phyloP scores from a whole-genome alignment of 148 eudicot species.

The Bassia scoparia region DNA sequence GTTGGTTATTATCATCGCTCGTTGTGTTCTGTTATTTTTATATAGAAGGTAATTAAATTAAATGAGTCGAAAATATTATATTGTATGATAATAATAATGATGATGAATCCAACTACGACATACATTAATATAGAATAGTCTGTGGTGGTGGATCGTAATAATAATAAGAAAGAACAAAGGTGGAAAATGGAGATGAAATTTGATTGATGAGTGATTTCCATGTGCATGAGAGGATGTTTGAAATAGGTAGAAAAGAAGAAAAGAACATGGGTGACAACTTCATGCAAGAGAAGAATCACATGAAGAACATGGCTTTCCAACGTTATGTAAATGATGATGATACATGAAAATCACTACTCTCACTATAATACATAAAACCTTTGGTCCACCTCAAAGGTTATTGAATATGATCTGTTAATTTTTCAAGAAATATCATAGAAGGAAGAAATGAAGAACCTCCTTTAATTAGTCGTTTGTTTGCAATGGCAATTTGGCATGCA shows the following conservation, averaged over 20 bases:
- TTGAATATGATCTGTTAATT: not conserved
- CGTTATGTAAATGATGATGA: conserved; percentile 20
- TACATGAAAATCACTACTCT: too few species aligned
- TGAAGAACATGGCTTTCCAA: conserved; percentile 34
- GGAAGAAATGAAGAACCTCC: too few species aligned
- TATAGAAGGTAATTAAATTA: too few species aligned
- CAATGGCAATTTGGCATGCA: not conserved
- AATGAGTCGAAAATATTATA: too few species aligned
- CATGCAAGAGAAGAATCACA: conserved; percentile 16
- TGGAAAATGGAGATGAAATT: too few species aligned
- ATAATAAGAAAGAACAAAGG: not conserved
- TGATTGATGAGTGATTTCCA: conserved; percentile 1
- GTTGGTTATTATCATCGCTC: too few species aligned
- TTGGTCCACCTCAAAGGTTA: conserved; percentile 8
- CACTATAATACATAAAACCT: not conserved
- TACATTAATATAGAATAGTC: too few species aligned
- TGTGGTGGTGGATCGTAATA: not conserved
- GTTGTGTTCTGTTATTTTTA: too few species aligned
- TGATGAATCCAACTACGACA: too few species aligned
- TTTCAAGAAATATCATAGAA: conserved; percentile 2
- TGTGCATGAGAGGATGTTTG: conserved; percentile 4
- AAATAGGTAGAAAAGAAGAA: conserved; percentile 11
- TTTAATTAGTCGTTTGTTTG: not conserved
- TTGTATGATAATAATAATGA: too few species aligned
- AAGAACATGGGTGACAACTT: conserved; percentile 16